Evolutionary conservation across 2,329 filamentous ascomycete species (phyloP).

Genomic region (Alternaria sp.): DNA sequence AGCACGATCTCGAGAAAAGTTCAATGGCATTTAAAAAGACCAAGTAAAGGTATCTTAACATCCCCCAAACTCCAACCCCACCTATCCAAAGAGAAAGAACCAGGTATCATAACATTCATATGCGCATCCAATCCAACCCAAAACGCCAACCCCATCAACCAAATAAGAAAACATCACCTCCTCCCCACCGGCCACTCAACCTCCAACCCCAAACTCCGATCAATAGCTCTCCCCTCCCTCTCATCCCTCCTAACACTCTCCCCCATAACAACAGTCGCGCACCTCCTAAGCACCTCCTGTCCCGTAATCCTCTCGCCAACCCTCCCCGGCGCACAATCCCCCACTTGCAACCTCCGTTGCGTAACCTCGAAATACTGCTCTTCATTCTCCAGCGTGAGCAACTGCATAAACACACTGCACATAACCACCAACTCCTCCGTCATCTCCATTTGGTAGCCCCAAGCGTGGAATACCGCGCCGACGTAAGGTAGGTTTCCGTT

Average conservation of each 20-base stretch:
- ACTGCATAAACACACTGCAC: constrained; percentile 42
- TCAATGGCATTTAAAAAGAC: not conserved
- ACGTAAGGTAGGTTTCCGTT: constrained; percentile 30
- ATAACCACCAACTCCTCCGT: constrained; percentile 41
- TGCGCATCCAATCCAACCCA: not conserved
- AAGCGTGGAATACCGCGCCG: constrained; percentile 36
- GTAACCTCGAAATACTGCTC: constrained; percentile 33
- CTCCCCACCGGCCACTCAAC: constrained; percentile 20
- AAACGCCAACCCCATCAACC: not conserved
- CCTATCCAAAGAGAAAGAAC: not conserved
- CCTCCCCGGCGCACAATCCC: constrained; percentile 33
- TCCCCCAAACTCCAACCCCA: not conserved
- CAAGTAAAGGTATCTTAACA: not conserved
- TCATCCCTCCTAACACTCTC: constrained; percentile 44
- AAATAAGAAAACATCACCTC: not conserved
- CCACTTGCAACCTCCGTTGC: constrained; percentile 36
- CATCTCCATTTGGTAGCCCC: constrained; percentile 46
- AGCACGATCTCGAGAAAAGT: not conserved
- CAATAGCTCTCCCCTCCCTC: constrained; percentile 34
- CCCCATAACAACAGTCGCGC: constrained; percentile 44
- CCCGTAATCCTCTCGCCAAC: constrained; percentile 29
- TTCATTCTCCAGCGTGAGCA: constrained; percentile 34
- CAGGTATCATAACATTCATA: not conserved
- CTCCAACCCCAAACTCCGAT: constrained; percentile 18
- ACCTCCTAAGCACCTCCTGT: constrained; percentile 35